Evolutionary conservation across 208 protist species (phyloP).

Genomic region (Leishmania tarentolae): DNA sequence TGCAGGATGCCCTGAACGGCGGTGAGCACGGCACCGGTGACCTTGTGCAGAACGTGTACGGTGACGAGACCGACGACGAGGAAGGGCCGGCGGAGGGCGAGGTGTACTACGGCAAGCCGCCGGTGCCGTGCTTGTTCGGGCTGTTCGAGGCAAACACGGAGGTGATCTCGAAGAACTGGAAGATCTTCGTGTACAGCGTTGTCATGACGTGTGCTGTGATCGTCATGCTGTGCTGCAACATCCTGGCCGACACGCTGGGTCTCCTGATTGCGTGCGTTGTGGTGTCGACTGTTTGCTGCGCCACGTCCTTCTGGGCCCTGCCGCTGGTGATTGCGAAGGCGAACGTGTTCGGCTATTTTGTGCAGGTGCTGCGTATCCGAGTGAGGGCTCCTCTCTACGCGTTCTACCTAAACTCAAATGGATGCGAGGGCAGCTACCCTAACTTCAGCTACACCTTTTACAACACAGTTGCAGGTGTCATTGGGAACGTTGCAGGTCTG

Average conservation of each 20-base stretch:
- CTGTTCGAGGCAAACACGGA: constrained; percentile 69
- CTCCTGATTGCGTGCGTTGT: constrained; percentile 40
- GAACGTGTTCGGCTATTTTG: constrained; percentile 60
- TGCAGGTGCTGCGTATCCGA: constrained; percentile 40
- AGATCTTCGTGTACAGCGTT: constrained; percentile 49
- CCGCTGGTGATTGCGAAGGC: constrained; percentile 60
- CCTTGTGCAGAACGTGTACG: neutral
- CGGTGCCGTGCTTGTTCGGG: constrained; percentile 31
- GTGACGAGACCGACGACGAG: constrained; percentile 9
- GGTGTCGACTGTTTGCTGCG: constrained; percentile 45
- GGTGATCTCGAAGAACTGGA: constrained; percentile 48
- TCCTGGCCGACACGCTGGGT: constrained; percentile 39
- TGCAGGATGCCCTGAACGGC: constrained; percentile 5
- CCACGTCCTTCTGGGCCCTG: constrained; percentile 55
- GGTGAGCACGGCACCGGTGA: neutral
- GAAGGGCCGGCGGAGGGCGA: constrained; percentile 11
- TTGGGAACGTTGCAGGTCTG: constrained; percentile 49
- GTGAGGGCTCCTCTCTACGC: constrained; percentile 38
- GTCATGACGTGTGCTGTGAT: constrained; percentile 56
- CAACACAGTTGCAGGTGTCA: constrained; percentile 47
- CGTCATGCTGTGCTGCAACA: constrained; percentile 42
- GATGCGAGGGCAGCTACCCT: constrained; percentile 43
- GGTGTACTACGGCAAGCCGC: constrained; percentile 23
- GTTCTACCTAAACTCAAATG: constrained; percentile 46
- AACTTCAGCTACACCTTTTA: constrained; percentile 73